Base-by-base conservation (phyloP, 371 early-diverging fungal genomes). In the Mortierella sp. region DNA sequence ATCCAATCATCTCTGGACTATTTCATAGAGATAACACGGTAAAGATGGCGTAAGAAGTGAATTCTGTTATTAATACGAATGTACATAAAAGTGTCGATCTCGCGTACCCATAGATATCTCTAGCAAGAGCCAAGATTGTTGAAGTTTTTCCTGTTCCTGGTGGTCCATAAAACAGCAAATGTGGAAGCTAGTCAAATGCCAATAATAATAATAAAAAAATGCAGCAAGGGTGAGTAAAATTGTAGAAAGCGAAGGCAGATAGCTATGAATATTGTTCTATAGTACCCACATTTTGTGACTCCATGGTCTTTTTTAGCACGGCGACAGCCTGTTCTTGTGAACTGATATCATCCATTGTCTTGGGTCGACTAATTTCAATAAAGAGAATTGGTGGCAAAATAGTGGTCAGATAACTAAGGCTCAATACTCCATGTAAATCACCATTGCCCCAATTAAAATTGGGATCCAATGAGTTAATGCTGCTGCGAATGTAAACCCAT, bases 121-220 rank as follows among this genome's bases (percentile, higher is more conserved):
- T 84, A n/a, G 96, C 90, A 54, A 99, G 86, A 0, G 99, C 96
- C 54, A 99, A 87, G 69, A 99, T 98, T 3, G 98, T 97, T 0
- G 98, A 96, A 0, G 99, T 99, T 86, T 99, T 99, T 76, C 99
- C 99, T 3, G 99, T 94, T 62, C 99, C 99, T 37, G 99, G 98
- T 59, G 99, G 99, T 7, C 99, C 99, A 87, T 99, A 98, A 82
- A 99, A 98, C 37, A 99, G 86, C 37, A 99, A 88, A 83, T 99
- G 99, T 28, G 99, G 99, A 59, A 99, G 88, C 95, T 95, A 82
- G 17, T 40, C 17, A 26, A 42, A 7, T 31, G 29, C 15, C 15
- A 51, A 51, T 23, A 9, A 40, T 6, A 6, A 40, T 40, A 40
- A 9, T 13, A 10, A 45, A 19, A 45, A 10, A 45, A 15, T 19